These are phyloP conservation scores for Tuber magnatum DNA, from an alignment of 495 filamentous ascomycete genomes.

Conservation along the genomic window DNA sequence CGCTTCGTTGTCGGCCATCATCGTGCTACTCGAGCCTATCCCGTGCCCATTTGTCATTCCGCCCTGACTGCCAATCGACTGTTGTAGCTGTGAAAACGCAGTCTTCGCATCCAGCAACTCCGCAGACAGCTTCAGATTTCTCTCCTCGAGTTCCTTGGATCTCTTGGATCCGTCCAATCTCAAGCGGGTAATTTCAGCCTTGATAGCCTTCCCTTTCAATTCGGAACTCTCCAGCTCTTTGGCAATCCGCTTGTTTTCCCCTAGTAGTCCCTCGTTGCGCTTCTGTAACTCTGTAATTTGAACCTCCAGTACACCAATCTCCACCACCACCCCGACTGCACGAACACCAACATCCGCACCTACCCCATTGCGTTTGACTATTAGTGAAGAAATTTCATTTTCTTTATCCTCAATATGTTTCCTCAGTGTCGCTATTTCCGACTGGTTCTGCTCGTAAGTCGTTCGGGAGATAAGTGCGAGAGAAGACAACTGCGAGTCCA, in stretches of 20 bases:
- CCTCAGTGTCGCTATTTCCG: constrained; percentile 22
- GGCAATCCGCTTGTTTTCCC: constrained; percentile 20
- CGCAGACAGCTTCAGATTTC: background rate
- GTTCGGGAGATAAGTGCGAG: constrained; percentile 32
- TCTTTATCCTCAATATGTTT: constrained; percentile 29
- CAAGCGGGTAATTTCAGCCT: constrained; percentile 19
- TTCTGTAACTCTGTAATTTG: constrained; percentile 21
- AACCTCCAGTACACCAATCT: constrained; percentile 21
- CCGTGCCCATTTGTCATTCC: constrained; percentile 1
- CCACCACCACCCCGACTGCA: constrained; percentile 19
- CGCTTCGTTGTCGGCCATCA: background rate
- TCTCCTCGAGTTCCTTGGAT: constrained; percentile 18
- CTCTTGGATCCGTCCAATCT: constrained; percentile 23
- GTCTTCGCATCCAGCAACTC: constrained; percentile 17
- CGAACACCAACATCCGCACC: background rate
- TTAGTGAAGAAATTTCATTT: constrained; percentile 18
- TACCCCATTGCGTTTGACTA: constrained; percentile 19
- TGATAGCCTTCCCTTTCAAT: constrained; percentile 24
- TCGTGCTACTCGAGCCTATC: background rate
- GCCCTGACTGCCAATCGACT: constrained; percentile 15
- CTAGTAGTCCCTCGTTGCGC: constrained; percentile 24
- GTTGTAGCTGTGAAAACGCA: constrained; percentile 16
- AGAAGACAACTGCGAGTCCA: constrained; percentile 33
- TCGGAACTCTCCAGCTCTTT: constrained; percentile 25
- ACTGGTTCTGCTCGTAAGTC: constrained; percentile 18